Evolutionary conservation across 257 asterid species (phyloP), one percentile per base, ranked within the genome.

Genomic region (Avicennia marina): DNA sequence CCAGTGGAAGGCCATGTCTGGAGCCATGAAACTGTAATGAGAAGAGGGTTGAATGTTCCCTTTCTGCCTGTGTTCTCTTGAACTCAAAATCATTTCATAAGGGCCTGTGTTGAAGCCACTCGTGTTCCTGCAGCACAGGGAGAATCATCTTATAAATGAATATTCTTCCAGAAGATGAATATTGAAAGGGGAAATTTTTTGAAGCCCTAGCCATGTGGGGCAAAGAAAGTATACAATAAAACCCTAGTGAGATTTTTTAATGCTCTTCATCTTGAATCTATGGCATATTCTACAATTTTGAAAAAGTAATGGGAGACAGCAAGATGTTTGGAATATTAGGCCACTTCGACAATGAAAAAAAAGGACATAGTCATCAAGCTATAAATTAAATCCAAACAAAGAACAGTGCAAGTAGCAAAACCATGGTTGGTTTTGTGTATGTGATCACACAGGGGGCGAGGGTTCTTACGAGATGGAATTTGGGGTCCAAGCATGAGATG

Each of bases 381-480:
- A n/a, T n/a, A n/a, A n/a, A n/a, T n/a, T n/a, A n/a, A n/a, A n/a
- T n/a, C n/a, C n/a, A n/a, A n/a, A n/a, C n/a, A n/a, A n/a, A n/a
- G n/a, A n/a, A n/a, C n/a, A n/a, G n/a, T n/a, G n/a, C n/a, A n/a
- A n/a, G n/a, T n/a, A n/a, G n/a, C n/a, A n/a, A n/a, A n/a, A n/a
- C n/a, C n/a, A n/a, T n/a, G n/a, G n/a, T n/a, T n/a, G n/a, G n/a
- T n/a, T n/a, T n/a, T n/a, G n/a, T n/a, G n/a, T n/a, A n/a, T n/a
- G n/a, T n/a, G n/a, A n/a, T n/a, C n/a, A n/a, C n/a, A n/a, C n/a
- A n/a, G n/a, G n/a, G n/a, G n/a, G n/a, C n/a, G n/a, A n/a, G n/a
- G n/a, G 44, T 24, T 73, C 83, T 78, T 73, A 81, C 90, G 76
- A 71, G 63, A 69, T 46, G 62, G 72, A 32, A 65, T 54, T 64